Percentiles rank a stretch among this genome's conserved stretches.
Evolutionary conservation across 2,329 filamentous ascomycete species (phyloP).

Genomic region (Daldinia sp.): DNA sequence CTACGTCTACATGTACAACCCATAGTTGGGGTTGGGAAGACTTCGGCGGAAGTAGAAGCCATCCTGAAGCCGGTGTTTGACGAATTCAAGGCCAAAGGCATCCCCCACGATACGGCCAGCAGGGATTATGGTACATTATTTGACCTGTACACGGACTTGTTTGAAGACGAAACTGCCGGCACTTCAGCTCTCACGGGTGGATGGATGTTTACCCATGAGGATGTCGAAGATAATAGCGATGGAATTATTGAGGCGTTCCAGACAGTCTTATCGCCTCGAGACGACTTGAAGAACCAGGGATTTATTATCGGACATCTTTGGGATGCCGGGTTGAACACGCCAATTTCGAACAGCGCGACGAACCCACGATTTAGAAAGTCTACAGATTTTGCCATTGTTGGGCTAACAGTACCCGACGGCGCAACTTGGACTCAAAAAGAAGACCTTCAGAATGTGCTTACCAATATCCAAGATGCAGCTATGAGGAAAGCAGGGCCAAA

Average conservation of each 20-base stretch:
- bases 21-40: constrained; percentile 50
- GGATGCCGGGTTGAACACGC: constrained; percentile 48
- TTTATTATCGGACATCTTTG: constrained; percentile 52
- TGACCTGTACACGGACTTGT: constrained; percentile 50
- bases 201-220: constrained; percentile 50
- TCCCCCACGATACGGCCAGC: constrained; percentile 43
- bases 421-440: constrained; percentile 54
- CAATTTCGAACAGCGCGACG: constrained; percentile 50
- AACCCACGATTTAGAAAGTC: constrained; percentile 51
- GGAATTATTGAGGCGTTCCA: constrained; percentile 49
- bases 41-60: constrained; percentile 45
- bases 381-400: constrained; percentile 49
- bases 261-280: constrained; percentile 43
- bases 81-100: constrained; percentile 43
- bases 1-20: constrained; percentile 52
- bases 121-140: constrained; percentile 48
- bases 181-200: constrained; percentile 49
- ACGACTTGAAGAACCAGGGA: constrained; percentile 42
- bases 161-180: constrained; percentile 49
- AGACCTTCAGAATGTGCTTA: constrained; percentile 51
- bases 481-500: constrained; percentile 50
- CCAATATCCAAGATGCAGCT: constrained; percentile 48
- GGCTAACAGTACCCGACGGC: constrained; percentile 47
- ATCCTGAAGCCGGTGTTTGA: constrained; percentile 49
- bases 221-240: constrained; percentile 48